These are phyloP conservation scores for Heliamphora exappendiculata DNA, from an alignment of 148 eudicot species.

Conservation along the genomic window DNA sequence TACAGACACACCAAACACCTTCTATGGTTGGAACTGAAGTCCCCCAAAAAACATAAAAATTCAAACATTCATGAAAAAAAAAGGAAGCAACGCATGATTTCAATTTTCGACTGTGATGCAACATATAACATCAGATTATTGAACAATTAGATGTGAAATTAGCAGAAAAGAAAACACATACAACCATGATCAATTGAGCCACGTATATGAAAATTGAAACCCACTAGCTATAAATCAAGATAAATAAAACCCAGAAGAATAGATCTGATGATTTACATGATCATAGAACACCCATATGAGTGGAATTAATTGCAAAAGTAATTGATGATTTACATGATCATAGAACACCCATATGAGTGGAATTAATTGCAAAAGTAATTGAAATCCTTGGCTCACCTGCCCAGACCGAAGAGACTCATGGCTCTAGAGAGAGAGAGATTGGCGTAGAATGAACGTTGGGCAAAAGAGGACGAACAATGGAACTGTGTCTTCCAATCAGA, in stretches of 20 bases:
- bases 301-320: neutral
- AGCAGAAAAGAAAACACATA: neutral
- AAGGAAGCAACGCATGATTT: too few relatives aligned
- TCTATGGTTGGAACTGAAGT: neutral
- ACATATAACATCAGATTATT: neutral
- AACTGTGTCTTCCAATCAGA: neutral
- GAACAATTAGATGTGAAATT: neutral
- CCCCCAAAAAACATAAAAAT: neutral
- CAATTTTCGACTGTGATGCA: neutral
- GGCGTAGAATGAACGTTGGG: slow-evolving; percentile 4
- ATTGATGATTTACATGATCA: neutral
- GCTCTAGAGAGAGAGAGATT: slow-evolving; percentile 16
- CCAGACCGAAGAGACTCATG: slow-evolving; percentile 91
- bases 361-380: neutral
- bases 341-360: neutral
- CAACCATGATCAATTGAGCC: neutral
- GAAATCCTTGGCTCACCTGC: slow-evolving; percentile 40
- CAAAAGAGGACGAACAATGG: neutral
- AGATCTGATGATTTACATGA: neutral
- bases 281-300: neutral
- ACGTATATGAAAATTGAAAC: neutral
- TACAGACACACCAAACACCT: too few relatives aligned
- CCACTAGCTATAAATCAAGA: slow-evolving; percentile 11
- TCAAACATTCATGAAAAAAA: too few relatives aligned
- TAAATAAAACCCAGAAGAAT: neutral